Base-by-base conservation (phyloP, 2,329 filamentous ascomycete species). In the Tolypocladium amazonense region DNA sequence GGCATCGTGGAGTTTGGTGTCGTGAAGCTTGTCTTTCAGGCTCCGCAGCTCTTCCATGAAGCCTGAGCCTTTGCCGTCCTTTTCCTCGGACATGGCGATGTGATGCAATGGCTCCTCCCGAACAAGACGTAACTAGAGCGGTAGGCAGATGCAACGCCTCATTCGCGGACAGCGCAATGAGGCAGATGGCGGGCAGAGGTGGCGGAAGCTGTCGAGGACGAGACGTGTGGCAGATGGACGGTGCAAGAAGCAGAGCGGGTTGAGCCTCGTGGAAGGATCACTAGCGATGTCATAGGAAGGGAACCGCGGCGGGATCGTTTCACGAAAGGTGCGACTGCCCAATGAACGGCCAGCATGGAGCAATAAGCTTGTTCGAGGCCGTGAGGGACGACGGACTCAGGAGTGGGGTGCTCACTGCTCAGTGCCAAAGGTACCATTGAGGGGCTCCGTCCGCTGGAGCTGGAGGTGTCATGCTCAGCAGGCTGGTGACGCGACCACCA, bases 11-110 rank as follows among this genome's bases (percentile, higher is more conserved):
- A 87, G 71, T 64, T 80, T 79, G 1, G 78, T 79, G 55, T 80
- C 75, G 55, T 79, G 73, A 4, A 86, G 71, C 68, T 83, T 85
- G 57, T 85, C 81, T 63, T 79, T 84, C 37, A 85, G 65, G 66
- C 79, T 81, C 63, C 79, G 84, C 39, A 85, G 64, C 65, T 79
- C 81, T 30, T 80, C 75, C 27, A 75, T 66, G 56, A 80, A 67
- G 60, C 72, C 66, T 5, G 69, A 67, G 60, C 33, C 56, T 11
- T 23, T n/a, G 50, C 11, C 39, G 1, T 68, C 64, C 39, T 67
- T 63, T 35, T 66, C 58, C 37, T 62, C 61, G 14, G 69, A 62
- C 72, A 73, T 72, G 57, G 59, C 62, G 66, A 58, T 52, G 60
- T 6, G 15, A 23, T 25, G 39, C 12, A 38, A 38, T 38, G 15